Base-by-base conservation (phyloP, 2,329 filamentous ascomycete genomes). In the Eutypella sp. region DNA sequence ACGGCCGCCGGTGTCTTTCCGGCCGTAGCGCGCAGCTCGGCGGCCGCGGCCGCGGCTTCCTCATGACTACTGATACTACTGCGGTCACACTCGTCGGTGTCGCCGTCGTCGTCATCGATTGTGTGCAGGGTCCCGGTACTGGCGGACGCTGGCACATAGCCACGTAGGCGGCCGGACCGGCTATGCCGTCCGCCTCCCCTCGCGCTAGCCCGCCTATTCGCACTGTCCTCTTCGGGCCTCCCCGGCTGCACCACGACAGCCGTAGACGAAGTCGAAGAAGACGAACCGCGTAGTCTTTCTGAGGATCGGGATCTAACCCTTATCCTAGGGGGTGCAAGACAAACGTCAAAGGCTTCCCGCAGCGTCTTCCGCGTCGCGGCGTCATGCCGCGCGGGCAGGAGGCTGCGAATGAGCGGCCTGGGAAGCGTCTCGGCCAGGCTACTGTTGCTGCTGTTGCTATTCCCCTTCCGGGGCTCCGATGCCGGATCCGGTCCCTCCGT, bases 361-460 rank as follows among this genome's bases (percentile, higher is more conserved):
- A 91, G 68, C 18, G 79, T 68, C 49, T 82, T 78, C 45, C 81
- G 76, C 1, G 79, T 70, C 25, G 76, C 69, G 0, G 74, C 57
- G 53, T 89, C 80, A 1, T 77, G 71, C 7, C 66, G 63, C 0
- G 70, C 68, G 0, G 89, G 89, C 33, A 95, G 79, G 3, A 93
- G 72, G 42, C 85, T 76, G 34, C 89, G 75, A 1, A 87, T 84
- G 3, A 95, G 74, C 55, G 90, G 84, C 52, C 88, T 89, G 0
- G 89, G 90, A 45, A 95, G 84, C 2, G 86, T 74, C 63, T 91
- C 87, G 10, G 78, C 81, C 51, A 75, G 78, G 40, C 85, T 78
- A 38, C 82, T 75, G 0, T 81, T 74, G 45, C 84, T 81, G 56
- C 63, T 33, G 11, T n/a, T 29, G 25, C 25, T 29, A 7, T 13